phyloP scores from a whole-genome alignment of 1,284 basidiomycete species.

The Chalciporus sp. region DNA sequence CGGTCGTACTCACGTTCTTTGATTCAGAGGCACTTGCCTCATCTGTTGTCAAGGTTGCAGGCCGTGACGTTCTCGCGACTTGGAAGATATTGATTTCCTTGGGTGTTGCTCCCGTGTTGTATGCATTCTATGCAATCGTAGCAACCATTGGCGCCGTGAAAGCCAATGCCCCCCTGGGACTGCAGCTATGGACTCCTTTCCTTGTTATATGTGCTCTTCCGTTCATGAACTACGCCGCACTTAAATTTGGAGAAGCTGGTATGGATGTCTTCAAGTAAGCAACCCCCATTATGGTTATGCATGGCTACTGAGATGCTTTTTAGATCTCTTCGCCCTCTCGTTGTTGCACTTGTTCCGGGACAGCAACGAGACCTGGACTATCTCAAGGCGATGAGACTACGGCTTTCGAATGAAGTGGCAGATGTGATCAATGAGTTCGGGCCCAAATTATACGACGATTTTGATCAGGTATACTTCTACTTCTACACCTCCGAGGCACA shows the following conservation, averaged over 20 bases:
- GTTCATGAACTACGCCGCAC: conserved; percentile 89
- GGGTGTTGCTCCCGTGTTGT: conserved; percentile 87
- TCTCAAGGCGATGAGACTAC: conserved; percentile 78
- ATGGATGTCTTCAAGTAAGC: conserved; percentile 96
- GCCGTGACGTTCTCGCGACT: conserved; percentile 93
- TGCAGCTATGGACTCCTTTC: conserved; percentile 81
- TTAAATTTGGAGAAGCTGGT: conserved; percentile 98
- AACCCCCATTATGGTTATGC: conserved; percentile 16
- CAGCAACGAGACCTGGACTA: conserved; percentile 85
- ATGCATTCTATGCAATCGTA: conserved; percentile 80
- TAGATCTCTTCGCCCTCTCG: conserved; percentile 89
- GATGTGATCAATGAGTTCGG: conserved; percentile 91
- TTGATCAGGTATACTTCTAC: conserved; percentile 65
- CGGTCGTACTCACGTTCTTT: conserved; percentile 5
- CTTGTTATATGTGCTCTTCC: conserved; percentile 80
- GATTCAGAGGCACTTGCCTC: conserved; percentile 90
- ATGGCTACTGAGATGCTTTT: conserved; percentile 40
- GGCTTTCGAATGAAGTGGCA: conserved; percentile 86
- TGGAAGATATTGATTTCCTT: conserved; percentile 98
- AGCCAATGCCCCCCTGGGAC: conserved; percentile 62
- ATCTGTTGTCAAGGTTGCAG: conserved; percentile 95
- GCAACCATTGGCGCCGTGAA: conserved; percentile 80
- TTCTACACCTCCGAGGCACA: not conserved
- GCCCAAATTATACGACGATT: conserved; percentile 87
- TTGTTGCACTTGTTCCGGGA: conserved; percentile 90